These are phyloP conservation scores for Plasmodium cynomolgi DNA, from an alignment of 169 alveolate species.

Conservation along the genomic window DNA sequence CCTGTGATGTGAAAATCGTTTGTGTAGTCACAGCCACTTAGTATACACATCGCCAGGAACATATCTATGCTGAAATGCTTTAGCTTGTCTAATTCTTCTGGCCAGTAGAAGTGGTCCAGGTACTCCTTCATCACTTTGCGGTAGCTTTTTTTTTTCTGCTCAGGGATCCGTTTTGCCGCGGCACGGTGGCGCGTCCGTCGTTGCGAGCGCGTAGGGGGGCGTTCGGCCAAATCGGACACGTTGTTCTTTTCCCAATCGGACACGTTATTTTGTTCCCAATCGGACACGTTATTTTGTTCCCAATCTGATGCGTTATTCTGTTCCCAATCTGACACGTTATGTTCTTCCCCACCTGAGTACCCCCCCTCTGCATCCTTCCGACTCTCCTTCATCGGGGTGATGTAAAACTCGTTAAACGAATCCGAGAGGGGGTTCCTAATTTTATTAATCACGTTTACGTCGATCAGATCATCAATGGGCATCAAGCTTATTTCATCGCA, in stretches of 20 bases:
- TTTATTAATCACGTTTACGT: conserved; percentile 56
- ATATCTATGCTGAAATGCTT: conserved; percentile 80
- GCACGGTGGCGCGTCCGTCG: background rate
- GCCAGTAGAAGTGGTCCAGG: conserved; percentile 57
- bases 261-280: background rate
- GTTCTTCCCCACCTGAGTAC: background rate
- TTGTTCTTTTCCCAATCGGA: background rate
- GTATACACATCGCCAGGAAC: conserved; percentile 85
- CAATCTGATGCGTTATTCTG: background rate
- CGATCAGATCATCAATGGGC: conserved; percentile 67
- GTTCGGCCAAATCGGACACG: background rate
- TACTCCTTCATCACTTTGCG: conserved; percentile 62
- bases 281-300: background rate
- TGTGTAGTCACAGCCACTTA: conserved; percentile 86
- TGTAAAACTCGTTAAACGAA: conserved; percentile 31
- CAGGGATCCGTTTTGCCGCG: background rate
- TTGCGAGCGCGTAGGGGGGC: background rate
- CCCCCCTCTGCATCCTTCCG: background rate
- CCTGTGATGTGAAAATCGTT: conserved; percentile 85
- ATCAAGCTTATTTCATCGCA: conserved; percentile 79
- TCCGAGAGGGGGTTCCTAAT: conserved; percentile 42
- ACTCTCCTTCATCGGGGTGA: conserved; percentile 33
- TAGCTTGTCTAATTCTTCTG: conserved; percentile 73
- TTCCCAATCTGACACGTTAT: background rate
- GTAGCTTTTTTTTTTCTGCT: conserved; percentile 30